phyloP scores from a whole-genome alignment of 2,329 filamentous ascomycete species.

The Nakataea oryzae region DNA sequence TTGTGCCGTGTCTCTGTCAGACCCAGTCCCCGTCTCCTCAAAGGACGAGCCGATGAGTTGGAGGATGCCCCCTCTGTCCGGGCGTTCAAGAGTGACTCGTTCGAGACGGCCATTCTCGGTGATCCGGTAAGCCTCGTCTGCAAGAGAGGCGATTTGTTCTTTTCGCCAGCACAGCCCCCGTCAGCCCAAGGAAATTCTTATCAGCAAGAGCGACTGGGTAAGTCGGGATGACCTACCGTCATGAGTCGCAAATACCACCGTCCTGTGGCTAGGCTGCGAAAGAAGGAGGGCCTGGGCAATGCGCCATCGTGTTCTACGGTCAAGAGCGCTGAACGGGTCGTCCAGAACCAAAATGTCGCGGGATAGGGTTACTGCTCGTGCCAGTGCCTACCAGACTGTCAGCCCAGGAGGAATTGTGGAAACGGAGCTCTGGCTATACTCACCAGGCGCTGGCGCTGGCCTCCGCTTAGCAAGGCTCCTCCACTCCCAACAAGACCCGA shows the following conservation, averaged over 20 bases:
- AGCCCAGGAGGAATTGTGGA: no score
- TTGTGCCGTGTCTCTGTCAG: not conserved
- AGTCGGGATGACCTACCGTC: constrained; percentile 8
- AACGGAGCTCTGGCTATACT: not conserved
- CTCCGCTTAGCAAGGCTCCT: not conserved
- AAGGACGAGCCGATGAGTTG: no score
- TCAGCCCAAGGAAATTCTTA: constrained; percentile 24
- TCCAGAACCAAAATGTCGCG: constrained; percentile 19
- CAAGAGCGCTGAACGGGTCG: constrained; percentile 24
- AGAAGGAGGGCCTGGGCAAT: constrained; percentile 18
- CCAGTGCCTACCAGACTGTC: constrained; percentile 18
- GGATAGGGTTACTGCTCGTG: not conserved
- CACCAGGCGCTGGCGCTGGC: not conserved
- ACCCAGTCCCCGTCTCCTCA: no score
- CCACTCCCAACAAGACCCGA: not conserved
- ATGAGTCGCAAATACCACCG: constrained; percentile 5
- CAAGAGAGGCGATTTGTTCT: constrained; percentile 36
- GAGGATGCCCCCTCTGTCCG: no score
- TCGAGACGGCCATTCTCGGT: not conserved
- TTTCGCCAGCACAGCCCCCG: constrained; percentile 22
- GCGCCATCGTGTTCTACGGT: constrained; percentile 14
- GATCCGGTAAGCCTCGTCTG: constrained; percentile 21
- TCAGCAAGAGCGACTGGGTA: no score
- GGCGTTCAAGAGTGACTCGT: not conserved
- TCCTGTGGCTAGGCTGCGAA: constrained; percentile 11